Conservation (phyloP, 2,329 filamentous ascomycete genomes). For the Monosporascus cannonballus region DNA sequence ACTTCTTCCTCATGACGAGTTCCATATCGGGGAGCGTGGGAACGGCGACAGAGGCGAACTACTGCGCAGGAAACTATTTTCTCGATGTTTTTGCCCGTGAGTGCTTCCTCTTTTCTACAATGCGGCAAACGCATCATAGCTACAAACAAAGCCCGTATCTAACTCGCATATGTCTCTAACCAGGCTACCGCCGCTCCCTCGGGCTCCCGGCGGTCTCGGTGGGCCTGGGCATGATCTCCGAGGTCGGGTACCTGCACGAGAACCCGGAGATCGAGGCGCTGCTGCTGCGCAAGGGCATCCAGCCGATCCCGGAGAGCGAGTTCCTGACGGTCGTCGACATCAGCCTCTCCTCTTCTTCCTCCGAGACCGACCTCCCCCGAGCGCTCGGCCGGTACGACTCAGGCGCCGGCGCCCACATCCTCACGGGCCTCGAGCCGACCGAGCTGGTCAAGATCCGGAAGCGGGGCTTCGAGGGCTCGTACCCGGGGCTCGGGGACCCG, state of each 20-base stretch:
- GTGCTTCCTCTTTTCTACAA: too few relatives aligned
- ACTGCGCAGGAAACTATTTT: conserved; percentile 27
- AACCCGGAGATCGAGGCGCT: conserved; percentile 29
- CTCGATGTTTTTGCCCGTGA: conserved; percentile 27
- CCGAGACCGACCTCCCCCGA: too few relatives aligned
- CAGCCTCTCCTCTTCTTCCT: conserved; percentile 7
- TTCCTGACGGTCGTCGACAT: conserved; percentile 23
- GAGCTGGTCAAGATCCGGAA: conserved; percentile 12
- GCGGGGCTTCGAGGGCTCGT: conserved; percentile 11
- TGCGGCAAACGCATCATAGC: too few relatives aligned
- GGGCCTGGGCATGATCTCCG: conserved; percentile 21
- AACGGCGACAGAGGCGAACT: conserved; percentile 25
- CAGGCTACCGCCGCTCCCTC: conserved; percentile 20
- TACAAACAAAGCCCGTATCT: too few relatives aligned
- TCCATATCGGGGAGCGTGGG: conserved; percentile 23
- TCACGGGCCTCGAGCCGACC: conserved; percentile 19
- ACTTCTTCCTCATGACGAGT: background rate
- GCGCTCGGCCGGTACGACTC: background rate
- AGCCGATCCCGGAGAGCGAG: conserved; percentile 26
- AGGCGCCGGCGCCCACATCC: conserved; percentile 11
- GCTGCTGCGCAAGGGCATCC: conserved; percentile 29
- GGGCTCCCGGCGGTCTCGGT: conserved; percentile 18
- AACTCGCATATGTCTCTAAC: conserved; percentile 12
- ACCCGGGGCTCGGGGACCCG: conserved; percentile 9
- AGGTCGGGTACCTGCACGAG: conserved; percentile 31